Conservation (phyloP, 176 grass and related monocot genomes). For the Poa pratensis region DNA sequence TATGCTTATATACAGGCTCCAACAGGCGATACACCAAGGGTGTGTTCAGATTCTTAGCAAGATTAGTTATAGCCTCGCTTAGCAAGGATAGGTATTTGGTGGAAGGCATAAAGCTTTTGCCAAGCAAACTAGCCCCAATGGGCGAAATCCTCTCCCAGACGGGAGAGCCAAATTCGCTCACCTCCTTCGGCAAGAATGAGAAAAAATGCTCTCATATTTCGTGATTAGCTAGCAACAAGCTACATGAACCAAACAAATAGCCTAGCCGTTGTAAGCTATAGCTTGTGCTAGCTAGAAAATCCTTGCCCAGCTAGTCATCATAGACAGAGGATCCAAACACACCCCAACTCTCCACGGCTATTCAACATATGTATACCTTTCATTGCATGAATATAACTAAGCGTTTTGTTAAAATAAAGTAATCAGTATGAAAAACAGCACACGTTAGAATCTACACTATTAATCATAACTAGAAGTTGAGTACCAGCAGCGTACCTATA, state of each 20-base stretch:
- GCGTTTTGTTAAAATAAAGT: background rate
- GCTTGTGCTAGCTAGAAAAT: background rate
- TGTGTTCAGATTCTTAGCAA: no score
- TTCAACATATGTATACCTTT: background rate
- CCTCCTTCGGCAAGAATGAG: no score
- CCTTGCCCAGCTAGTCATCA: background rate
- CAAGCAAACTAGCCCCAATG: no score
- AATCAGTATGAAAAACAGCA: background rate
- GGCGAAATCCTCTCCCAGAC: no score
- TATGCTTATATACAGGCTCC: background rate
- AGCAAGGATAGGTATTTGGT: no score
- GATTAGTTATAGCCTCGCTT: no score
- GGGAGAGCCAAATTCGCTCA: no score
- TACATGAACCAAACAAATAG: background rate
- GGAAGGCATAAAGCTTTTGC: no score
- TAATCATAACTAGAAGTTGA: background rate
- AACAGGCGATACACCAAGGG: no score
- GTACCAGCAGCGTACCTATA: slow-evolving; percentile 1
- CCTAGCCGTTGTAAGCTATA: background rate
- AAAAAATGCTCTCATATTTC: no score
- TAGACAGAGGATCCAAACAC: background rate
- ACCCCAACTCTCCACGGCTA: background rate
- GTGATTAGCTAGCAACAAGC: no score
- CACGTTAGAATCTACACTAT: slow-evolving; percentile 11
- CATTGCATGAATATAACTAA: no score